Base-by-base conservation (phyloP, 1,284 basidiomycete species). In the Rugiboletus extremiorientalis region DNA sequence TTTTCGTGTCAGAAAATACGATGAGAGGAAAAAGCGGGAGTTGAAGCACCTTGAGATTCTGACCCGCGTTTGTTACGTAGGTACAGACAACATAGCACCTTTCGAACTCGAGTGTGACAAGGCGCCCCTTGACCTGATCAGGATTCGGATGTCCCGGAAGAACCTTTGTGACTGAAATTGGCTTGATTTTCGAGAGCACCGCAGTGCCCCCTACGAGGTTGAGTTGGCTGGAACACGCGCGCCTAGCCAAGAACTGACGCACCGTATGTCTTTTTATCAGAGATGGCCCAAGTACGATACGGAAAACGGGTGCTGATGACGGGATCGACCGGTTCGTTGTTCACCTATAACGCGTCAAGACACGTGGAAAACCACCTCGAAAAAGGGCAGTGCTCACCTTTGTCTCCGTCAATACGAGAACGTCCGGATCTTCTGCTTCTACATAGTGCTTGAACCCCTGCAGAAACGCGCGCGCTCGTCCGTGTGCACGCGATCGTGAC, bases 41-140 rank as follows among this genome's bases (percentile, higher is more conserved):
- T n/a, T 16, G 4, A 46, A 64, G 28, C 55, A 89, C 91, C 83
- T 94, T 93, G 45, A 96, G 77, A 4, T 81, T 79, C 56, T 84
- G 76, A 11, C 94, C 94, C 1, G 94, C 92, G 65, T 96, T 96
- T n/a, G 90, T 86, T 27, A 91, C 90, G 61, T 96, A 96, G 4
- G 92, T 95, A 14, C 86, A 91, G 41, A 95, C 76, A 11, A 96
- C 61, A 62, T 86, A 94, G 54, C 76, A 83, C 42, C 78, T 81
- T 46, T 84, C 81, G 63, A 92, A 95, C 68, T 95, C 93, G 28
- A 94, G 75, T 2, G 89, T 93, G 37, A 94, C 73, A 53, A 92
- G 85, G n/a, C 89, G 81, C 15, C 91, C 90, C 68, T 91, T 91
- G 50, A 87, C 79, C 10, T 74, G 73, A 12, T 67, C 71, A 12